Evolutionary conservation across 768 basidiomycete species (phyloP), one percentile per base, ranked within the genome.

Genomic region (Collybia sordida): DNA sequence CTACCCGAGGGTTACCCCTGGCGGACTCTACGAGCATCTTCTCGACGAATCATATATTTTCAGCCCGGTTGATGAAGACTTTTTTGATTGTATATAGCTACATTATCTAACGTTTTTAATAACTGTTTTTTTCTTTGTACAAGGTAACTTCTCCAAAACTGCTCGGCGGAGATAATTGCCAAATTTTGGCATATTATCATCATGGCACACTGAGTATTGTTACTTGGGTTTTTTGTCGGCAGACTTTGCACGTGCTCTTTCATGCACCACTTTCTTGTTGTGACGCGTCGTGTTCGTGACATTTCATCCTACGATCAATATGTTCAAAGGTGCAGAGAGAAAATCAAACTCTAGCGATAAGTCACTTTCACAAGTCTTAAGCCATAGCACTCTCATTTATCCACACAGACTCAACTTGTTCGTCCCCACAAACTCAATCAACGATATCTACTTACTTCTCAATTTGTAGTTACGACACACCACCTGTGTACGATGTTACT

Each of bases 401-500:
- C 85, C 86, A 1, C 72, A 79, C 64, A 72, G 85, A 40, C 76
- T 94, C 22, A 95, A 89, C 72, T 92, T 96, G 93, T 94, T 60
- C 51, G 78, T 71, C 5, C 31, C 3, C 14, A 31, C 36, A 37
- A 19, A 43, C 28, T 42, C 17, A 44, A 9, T 27, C 25, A 35
- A 47, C 31, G 43, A 22, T 35, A 48, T 38, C 47, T 53, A 38
- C 52, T 57, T 46, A 50, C 43, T 45, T 17, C 35, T 39, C n/a
- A 18, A 15, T 48, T 18, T 22, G 8, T 47, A 97, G 94, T 68
- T 98, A 99, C 62, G 88, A 95, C 58, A 71, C 63, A 15, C 91
- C 95, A 18, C 97, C 97, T 17, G 66, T 79, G 14, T 86, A 85
- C 49, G 93, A 98, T 60, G 86, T 98, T 17, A 93, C 93, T 1